Evolutionary conservation across 108 stramenopile genomes (phyloP), one percentile per base, ranked within the genome.

Genomic region (Cyclotella baltica): DNA sequence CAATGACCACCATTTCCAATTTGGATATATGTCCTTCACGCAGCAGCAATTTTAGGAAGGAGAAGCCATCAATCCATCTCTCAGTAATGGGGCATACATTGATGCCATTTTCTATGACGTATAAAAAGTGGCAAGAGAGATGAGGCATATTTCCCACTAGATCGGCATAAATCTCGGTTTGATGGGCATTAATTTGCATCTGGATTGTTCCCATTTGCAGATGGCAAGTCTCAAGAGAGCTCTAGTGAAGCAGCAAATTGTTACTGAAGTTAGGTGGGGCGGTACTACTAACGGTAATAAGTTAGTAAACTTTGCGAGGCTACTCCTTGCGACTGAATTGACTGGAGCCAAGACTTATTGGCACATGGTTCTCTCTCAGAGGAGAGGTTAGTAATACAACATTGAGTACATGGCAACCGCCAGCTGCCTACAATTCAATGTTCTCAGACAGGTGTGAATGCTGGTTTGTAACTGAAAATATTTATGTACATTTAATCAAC

Each of bases 161-260:
- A 92, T 4, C 77, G 94, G 46, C 92, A 95, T 66, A 91, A 88
- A 50, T 89, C 90, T 19, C 93, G 94, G 94, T 95, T 89, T 70
- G 94, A 95, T 70, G 92, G 92, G 18, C 94, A 95, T 48, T 93
- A 90, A 16, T 95, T 88, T 77, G 94, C 92, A 18, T 89, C 92
- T 40, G 94, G 94, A 28, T 53, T 95, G 51, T 95, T 95, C 78
- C 91, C 89, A 51, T 92, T 91, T 72, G 94, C 85, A 13, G 86
- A 97, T 67, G 98, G 97, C 18, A 99, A 99, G 77, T 92, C 92
- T 10, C 98, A 99, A 84, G 98, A 99, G 77, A 96, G 94, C 61
- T 95, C 94, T 18, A 96, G 95, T 72, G 98, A 99, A 86, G 97
- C 97, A 36, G 88, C 96, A 1, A 99, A 99, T 79, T 95, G 97